These are phyloP conservation scores for Fusarium subglutinans DNA, from an alignment of 2,329 filamentous ascomycete genomes.

Conservation along the genomic window DNA sequence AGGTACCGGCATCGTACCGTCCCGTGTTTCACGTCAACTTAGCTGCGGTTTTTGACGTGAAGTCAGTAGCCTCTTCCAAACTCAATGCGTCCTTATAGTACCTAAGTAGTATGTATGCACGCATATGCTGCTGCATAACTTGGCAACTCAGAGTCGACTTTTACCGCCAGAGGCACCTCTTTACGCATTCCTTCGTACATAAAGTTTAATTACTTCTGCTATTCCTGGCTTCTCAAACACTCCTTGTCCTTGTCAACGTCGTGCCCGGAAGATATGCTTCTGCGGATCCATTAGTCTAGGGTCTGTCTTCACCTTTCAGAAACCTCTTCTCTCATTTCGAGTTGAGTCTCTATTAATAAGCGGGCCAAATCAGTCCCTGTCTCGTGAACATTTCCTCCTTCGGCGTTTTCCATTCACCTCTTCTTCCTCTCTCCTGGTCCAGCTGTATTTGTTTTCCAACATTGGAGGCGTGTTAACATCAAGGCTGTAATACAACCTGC, in stretches of 20 bases:
- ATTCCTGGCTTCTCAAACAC: conserved; percentile 1
- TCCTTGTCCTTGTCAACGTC: conserved; percentile 3
- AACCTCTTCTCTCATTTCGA: not conserved
- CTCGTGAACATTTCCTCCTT: conserved; percentile 1
- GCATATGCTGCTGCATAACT: not conserved
- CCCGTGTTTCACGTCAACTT: conserved; percentile 3
- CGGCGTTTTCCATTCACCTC: not conserved
- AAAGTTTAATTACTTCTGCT: not conserved
- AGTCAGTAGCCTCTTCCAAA: conserved; percentile 5
- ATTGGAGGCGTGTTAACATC: not conserved
- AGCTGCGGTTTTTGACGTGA: not conserved
- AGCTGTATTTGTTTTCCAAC: not conserved
- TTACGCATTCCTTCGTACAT: not conserved
- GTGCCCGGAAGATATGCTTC: conserved; percentile 3
- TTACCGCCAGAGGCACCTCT: not conserved
- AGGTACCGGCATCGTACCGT: not conserved
- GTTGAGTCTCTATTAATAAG: not conserved
- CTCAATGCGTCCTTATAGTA: not conserved
- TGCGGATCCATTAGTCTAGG: conserved; percentile 15
- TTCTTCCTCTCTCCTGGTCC: not conserved
- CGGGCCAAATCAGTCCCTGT: not conserved
- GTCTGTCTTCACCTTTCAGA: not conserved
- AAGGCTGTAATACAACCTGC: not conserved
- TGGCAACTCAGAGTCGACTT: not conserved
- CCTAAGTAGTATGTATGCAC: not conserved